Evolutionary conservation across 2,329 filamentous ascomycete species (phyloP).

Genomic region (Colletotrichum orchidophilum): DNA sequence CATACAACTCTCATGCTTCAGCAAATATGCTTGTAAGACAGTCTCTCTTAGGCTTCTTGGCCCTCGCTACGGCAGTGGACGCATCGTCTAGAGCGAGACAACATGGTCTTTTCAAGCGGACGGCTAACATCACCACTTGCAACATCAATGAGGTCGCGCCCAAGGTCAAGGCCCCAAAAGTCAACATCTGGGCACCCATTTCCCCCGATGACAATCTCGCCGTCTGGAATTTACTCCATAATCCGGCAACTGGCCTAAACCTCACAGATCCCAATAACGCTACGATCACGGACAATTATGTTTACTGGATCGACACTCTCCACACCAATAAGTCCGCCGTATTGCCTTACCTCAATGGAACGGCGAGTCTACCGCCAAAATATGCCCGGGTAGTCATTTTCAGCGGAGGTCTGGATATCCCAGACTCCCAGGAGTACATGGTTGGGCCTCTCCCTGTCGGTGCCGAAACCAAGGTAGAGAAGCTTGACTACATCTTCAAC

Average conservation of each 20-base stretch:
- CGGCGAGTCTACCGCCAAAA: constrained; percentile 43
- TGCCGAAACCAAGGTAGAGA: constrained; percentile 46
- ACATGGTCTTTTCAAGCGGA: background rate
- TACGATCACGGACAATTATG: constrained; percentile 53
- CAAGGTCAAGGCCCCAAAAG: constrained; percentile 46
- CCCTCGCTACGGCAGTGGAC: background rate
- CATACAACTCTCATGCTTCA: background rate
- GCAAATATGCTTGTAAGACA: background rate
- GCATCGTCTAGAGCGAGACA: background rate
- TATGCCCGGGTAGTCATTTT: constrained; percentile 59
- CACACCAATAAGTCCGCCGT: constrained; percentile 58
- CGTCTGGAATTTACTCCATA: constrained; percentile 54
- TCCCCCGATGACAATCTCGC: constrained; percentile 51
- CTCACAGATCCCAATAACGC: constrained; percentile 50
- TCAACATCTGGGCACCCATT: constrained; percentile 53
- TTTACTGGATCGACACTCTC: constrained; percentile 57
- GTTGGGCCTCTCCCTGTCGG: constrained; percentile 58
- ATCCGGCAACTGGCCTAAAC: constrained; percentile 52
- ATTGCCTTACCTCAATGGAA: constrained; percentile 54
- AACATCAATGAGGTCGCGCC: constrained; percentile 27
- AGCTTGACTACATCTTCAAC: constrained; percentile 54
- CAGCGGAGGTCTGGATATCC: constrained; percentile 51
- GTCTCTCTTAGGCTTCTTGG: background rate
- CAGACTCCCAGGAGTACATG: constrained; percentile 58
- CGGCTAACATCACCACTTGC: constrained; percentile 19